Percentiles rank a stretch among this genome's conserved stretches.
phyloP scores from a whole-genome alignment of 352 stramenopile species.

The Pythium apleroticum region DNA sequence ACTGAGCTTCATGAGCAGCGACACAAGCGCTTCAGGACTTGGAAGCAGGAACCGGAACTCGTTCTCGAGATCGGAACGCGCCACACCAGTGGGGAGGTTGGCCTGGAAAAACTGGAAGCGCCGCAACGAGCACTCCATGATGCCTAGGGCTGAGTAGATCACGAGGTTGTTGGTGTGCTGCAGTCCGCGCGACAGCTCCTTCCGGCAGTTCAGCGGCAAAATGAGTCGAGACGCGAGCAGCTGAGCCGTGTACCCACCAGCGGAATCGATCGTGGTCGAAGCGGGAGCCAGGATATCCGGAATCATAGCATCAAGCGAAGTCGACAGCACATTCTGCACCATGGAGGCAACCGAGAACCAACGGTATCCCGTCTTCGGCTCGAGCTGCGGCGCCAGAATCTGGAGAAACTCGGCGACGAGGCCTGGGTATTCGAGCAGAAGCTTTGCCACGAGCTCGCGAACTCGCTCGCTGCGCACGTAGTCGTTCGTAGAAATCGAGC shows the following conservation, averaged over 20 bases:
- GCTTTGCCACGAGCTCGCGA: conserved; percentile 50
- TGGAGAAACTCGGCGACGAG: conserved; percentile 62
- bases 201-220: conserved; percentile 64
- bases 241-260: conserved; percentile 33
- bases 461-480: conserved; percentile 49
- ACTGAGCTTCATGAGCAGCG: conserved; percentile 77
- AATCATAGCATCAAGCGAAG: conserved; percentile 42
- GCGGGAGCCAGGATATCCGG: conserved; percentile 21
- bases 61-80: conserved; percentile 44
- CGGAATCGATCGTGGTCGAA: background rate
- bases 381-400: conserved; percentile 57
- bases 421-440: conserved; percentile 64
- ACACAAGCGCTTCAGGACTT: conserved; percentile 76
- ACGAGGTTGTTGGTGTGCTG: conserved; percentile 77
- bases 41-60: conserved; percentile 72
- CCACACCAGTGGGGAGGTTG: conserved; percentile 22
- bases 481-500: conserved; percentile 64
- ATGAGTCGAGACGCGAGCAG: conserved; percentile 60
- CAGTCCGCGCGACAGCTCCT: conserved; percentile 79
- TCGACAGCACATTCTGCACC: conserved; percentile 64
- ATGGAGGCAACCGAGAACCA: conserved; percentile 81
- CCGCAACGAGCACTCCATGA: conserved; percentile 61
- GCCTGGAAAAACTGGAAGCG: conserved; percentile 48
- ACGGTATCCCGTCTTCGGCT: conserved; percentile 69
- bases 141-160: conserved; percentile 67